Percentiles rank a stretch among this genome's conserved stretches.
phyloP scores from a whole-genome alignment of 257 asterid species.

The Solanum chmielewskii region DNA sequence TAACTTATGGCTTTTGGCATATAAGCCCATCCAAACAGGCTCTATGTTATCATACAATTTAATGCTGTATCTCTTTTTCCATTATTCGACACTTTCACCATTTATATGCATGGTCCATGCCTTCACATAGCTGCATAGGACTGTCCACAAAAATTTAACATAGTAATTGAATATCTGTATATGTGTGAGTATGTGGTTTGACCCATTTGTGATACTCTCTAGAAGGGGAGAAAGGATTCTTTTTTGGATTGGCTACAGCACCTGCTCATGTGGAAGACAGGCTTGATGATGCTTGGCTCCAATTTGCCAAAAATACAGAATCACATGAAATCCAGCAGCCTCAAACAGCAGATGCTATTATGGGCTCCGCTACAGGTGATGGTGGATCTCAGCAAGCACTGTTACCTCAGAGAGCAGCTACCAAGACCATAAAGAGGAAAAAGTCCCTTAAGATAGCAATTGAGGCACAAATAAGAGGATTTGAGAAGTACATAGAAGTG shows the following conservation, averaged over 20 bases:
- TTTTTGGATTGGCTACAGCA: constrained; percentile 93
- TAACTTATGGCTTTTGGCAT: neutral
- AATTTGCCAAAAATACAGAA: constrained; percentile 69
- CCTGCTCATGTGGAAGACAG: constrained; percentile 96
- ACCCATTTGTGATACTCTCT: constrained; percentile 1
- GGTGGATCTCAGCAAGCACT: constrained; percentile 67
- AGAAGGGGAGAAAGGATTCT: constrained; percentile 64
- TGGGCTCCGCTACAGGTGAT: constrained; percentile 52
- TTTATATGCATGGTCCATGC: neutral
- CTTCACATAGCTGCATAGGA: neutral
- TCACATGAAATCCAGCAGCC: constrained; percentile 12
- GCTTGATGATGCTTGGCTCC: constrained; percentile 97
- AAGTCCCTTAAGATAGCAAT: constrained; percentile 61
- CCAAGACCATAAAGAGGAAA: constrained; percentile 46
- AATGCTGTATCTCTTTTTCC: neutral
- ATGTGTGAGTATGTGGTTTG: neutral
- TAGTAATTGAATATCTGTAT: neutral
- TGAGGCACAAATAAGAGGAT: constrained; percentile 90
- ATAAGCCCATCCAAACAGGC: neutral
- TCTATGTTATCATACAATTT: neutral
- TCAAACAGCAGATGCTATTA: constrained; percentile 50
- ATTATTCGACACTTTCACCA: neutral
- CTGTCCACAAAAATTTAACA: neutral
- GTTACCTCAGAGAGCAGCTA: constrained; percentile 24
- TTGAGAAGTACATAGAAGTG: constrained; percentile 51